Evolutionary conservation across 495 filamentous ascomycete genomes (phyloP), one percentile per base, ranked within the genome.

Genomic region (Amorphotheca resinae): DNA sequence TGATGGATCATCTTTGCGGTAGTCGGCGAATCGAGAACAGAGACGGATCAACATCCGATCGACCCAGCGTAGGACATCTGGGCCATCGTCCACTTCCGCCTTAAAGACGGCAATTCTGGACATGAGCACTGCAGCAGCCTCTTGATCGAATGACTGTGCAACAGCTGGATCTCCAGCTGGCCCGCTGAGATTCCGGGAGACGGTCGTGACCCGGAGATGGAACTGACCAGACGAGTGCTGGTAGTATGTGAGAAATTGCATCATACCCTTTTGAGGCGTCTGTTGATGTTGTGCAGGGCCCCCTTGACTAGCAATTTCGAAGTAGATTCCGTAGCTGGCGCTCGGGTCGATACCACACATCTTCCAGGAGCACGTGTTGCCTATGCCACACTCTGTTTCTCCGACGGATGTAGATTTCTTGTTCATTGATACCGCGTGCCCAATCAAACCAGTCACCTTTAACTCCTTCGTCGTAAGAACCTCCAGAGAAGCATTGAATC

Each of bases 361-460:
- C 65, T 96, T 99, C 93, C 93, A 99, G 1, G 87, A 89, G 64
- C 93, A 96, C 5, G 93, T 99, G 57, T 96, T 96, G 56, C 93
- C 93, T 53, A 96, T 95, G 52, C 93, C 93, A 60, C 87, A 93
- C 59, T 99, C 93, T 0, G 91, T 96, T 66, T 99, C 93, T 33
- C 93, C 93, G 21, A 99, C 93, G 4, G 86, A 93, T 8, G 82
- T 79, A 1, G 91, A 95, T 58, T 99, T 99, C 69, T 96, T 99
- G 68, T 95, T 95, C 58, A 95, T 65, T 2, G 87, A 94, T 23
- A 96, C 78, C 2, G 91, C 93, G 59, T 96, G 93, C 16, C 93
- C 93, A 57, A 99, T 99, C 35, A 99, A 73, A 36, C 93, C 93
- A 23, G 93, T 99, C 40, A 99, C 91, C 66, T 99, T 99, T 26